phyloP scores from a whole-genome alignment of 2,329 filamentous ascomycete species.

The Botrytis squamosa region DNA sequence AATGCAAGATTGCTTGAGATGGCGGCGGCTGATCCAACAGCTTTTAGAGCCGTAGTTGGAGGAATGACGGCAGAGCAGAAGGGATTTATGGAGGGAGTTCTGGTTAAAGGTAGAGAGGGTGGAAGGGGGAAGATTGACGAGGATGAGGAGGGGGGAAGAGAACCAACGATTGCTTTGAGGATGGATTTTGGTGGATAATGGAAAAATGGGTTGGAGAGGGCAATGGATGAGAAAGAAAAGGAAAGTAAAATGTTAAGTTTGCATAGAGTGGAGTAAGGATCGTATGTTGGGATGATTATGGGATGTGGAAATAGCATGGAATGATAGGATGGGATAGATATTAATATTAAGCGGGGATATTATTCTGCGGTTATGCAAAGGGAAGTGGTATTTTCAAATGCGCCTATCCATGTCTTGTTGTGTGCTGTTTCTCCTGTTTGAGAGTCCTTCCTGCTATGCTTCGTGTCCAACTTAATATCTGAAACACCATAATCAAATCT shows the following conservation, averaged over 20 bases:
- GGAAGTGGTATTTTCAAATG: neutral
- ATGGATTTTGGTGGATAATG: conserved; percentile 78
- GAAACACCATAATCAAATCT: neutral
- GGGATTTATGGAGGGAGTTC: conserved; percentile 75
- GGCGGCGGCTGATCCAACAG: conserved; percentile 68
- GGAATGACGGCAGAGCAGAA: conserved; percentile 70
- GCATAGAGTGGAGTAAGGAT: neutral
- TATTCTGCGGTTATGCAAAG: neutral
- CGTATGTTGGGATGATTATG: neutral
- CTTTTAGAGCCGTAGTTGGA: conserved; percentile 73
- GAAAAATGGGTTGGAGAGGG: too few species aligned
- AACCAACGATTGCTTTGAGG: conserved; percentile 87
- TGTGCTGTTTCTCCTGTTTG: neutral
- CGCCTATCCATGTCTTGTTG: neutral
- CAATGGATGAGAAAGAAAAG: too few species aligned
- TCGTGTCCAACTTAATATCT: neutral
- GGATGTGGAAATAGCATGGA: neutral
- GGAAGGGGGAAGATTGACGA: conserved; percentile 44
- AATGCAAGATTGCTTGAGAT: conserved; percentile 77
- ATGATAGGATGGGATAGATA: neutral
- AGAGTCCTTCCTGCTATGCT: neutral
- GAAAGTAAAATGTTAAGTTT: neutral
- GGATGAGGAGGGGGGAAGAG: conserved; percentile 48
- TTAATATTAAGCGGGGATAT: neutral
- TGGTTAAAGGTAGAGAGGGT: conserved; percentile 60